Percentiles rank a stretch among this genome's conserved stretches.
phyloP scores from a whole-genome alignment of 2,329 filamentous ascomycete genomes.

The Periconia sp. region DNA sequence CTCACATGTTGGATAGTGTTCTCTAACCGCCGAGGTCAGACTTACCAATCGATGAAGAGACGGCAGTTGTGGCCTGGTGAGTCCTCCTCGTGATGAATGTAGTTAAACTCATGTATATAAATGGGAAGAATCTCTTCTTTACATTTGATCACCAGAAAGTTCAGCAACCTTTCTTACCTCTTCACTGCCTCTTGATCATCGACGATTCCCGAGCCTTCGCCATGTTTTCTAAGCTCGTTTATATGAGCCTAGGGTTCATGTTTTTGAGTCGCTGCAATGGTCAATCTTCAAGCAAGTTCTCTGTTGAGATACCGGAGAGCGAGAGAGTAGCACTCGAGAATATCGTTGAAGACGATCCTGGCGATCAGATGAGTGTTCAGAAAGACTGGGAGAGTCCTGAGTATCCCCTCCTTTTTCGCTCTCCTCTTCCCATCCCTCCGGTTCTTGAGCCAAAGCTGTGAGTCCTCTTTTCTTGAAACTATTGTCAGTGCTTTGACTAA shows the following conservation, averaged over 20 bases:
- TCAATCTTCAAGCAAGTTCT: constrained; percentile 8
- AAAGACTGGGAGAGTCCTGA: constrained; percentile 4
- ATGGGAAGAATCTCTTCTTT: neutral
- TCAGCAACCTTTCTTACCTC: neutral
- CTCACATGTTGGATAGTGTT: neutral
- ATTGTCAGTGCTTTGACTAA: neutral
- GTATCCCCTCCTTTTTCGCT: constrained; percentile 17
- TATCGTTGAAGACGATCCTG: constrained; percentile 13
- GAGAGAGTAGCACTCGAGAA: constrained; percentile 4
- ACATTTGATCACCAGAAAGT: neutral
- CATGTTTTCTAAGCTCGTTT: constrained; percentile 8
- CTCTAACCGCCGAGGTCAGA: no score
- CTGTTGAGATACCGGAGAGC: constrained; percentile 5
- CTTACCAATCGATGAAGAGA: no score
- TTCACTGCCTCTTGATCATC: neutral
- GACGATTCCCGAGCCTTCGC: neutral
- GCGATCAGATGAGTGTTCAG: neutral
- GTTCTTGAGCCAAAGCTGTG: constrained; percentile 5
- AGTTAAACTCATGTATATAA: neutral
- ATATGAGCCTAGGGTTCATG: constrained; percentile 7
- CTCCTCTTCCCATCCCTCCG: constrained; percentile 5
- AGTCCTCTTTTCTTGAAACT: neutral
- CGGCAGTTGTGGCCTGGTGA: no score
- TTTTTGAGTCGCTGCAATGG: constrained; percentile 5
- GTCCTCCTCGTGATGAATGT: neutral